These are phyloP conservation scores for Cryptosporidium tyzzeri DNA, from an alignment of 169 alveolate genomes.

Conservation along the genomic window DNA sequence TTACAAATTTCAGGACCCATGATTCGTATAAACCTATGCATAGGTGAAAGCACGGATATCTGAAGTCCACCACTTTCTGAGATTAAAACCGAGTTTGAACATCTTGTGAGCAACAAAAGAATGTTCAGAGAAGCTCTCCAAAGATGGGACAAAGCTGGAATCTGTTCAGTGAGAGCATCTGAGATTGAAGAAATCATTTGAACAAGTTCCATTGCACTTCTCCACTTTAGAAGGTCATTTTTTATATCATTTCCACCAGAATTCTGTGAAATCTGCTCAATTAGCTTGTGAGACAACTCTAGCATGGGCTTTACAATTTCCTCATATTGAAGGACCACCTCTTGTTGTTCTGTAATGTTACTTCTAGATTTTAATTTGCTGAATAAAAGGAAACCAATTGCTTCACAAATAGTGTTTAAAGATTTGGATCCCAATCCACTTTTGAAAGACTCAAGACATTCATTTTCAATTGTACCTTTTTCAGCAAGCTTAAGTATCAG, in stretches of 20 bases:
- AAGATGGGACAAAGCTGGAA: conserved; percentile 10
- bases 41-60: conserved; percentile 35
- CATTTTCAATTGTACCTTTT: not conserved
- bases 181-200: conserved; percentile 48
- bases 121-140: conserved; percentile 50
- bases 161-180: conserved; percentile 32
- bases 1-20: conserved; percentile 58
- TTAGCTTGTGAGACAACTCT: conserved; percentile 15
- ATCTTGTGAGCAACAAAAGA: conserved; percentile 4
- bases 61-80: not conserved
- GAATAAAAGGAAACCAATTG: conserved; percentile 30
- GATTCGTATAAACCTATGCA: conserved; percentile 35
- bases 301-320: conserved; percentile 39
- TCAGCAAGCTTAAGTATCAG: conserved; percentile 8
- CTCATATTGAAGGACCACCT: conserved; percentile 31
- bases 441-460: not conserved
- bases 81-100: not conserved
- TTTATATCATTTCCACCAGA: not conserved
- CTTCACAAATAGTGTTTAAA: conserved; percentile 31
- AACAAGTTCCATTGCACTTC: conserved; percentile 44
- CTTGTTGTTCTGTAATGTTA: not conserved
- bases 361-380: not conserved
- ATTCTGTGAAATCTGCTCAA: conserved; percentile 12
- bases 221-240: conserved; percentile 10
- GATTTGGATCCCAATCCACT: conserved; percentile 28